Conservation (phyloP, 1,284 basidiomycete species). For the Ceratobasidium sp. region DNA sequence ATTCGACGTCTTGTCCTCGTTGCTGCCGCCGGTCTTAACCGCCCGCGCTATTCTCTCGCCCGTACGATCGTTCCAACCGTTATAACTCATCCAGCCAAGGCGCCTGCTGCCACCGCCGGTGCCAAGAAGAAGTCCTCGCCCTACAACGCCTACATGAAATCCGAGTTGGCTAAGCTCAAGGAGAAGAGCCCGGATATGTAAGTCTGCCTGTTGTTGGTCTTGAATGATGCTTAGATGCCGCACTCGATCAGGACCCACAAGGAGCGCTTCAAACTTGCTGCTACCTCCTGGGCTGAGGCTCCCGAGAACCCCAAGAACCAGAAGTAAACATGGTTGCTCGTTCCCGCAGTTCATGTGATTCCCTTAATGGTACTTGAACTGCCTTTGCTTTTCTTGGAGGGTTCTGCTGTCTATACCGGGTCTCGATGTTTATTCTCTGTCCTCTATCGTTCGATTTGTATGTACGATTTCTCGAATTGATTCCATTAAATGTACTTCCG, state of each 20-base stretch:
- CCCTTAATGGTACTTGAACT: not conserved
- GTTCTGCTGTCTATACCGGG: slow-evolving; percentile 1
- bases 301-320: slow-evolving; percentile 42
- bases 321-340: slow-evolving; percentile 16
- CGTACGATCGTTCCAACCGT: not conserved
- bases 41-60: no score
- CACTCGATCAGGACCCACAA: slow-evolving; percentile 29
- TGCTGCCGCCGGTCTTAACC: not conserved
- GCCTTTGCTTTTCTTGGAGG: slow-evolving; percentile 7
- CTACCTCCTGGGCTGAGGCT: slow-evolving; percentile 40
- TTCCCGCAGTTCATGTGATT: not conserved
- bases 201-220: not conserved
- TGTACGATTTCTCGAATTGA: slow-evolving; percentile 5
- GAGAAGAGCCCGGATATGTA: slow-evolving; percentile 42
- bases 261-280: slow-evolving; percentile 42
- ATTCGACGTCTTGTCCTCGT: not conserved
- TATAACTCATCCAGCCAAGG: slow-evolving; percentile 36
- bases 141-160: slow-evolving; percentile 43
- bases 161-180: slow-evolving; percentile 42
- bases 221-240: not conserved
- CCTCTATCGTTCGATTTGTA: not conserved
- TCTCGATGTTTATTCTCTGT: slow-evolving; percentile 14
- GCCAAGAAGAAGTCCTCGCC: slow-evolving; percentile 42
- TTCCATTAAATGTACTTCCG: not conserved
- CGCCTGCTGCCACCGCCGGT: slow-evolving; percentile 37